These are phyloP conservation scores for Arthrocladium fulminans DNA, from an alignment of 2,329 filamentous ascomycete species.

Conservation along the genomic window DNA sequence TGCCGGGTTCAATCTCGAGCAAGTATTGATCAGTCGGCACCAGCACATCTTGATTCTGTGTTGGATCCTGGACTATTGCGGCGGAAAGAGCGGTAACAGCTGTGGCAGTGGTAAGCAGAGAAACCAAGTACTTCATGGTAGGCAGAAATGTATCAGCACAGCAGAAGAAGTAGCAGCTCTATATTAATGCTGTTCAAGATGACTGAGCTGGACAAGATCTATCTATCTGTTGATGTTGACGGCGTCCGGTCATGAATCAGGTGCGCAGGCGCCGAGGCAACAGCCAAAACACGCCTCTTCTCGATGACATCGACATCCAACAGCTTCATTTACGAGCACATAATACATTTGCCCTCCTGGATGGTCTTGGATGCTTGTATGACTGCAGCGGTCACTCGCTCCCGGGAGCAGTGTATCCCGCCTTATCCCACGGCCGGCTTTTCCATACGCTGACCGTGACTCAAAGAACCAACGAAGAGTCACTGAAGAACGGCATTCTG, in stretches of 20 bases:
- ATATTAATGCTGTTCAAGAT: not conserved
- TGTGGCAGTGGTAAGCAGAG: slow-evolving; percentile 30
- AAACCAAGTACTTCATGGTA: slow-evolving; percentile 29
- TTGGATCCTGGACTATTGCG: not conserved
- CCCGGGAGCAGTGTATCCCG: too few relatives aligned
- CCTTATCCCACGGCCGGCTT: too few relatives aligned
- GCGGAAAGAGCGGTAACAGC: slow-evolving; percentile 27
- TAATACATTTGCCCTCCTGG: too few relatives aligned
- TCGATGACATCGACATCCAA: not conserved
- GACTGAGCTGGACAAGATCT: not conserved
- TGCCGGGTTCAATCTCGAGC: slow-evolving; percentile 74
- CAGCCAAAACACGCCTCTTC: not conserved
- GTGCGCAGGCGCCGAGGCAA: slow-evolving; percentile 1
- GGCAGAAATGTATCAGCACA: not conserved
- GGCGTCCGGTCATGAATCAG: not conserved
- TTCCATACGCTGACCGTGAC: too few relatives aligned
- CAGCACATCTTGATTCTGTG: slow-evolving; percentile 5
- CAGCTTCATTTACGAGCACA: too few relatives aligned
- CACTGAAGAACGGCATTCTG: not conserved
- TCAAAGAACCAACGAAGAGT: not conserved
- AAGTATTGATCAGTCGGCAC: slow-evolving; percentile 45
- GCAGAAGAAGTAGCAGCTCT: not conserved
- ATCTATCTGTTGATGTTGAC: not conserved
- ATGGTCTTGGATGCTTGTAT: not conserved
- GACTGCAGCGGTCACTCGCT: too few relatives aligned